These are phyloP conservation scores for Skeletonema potamos DNA, from an alignment of 108 stramenopile species.

Conservation along the genomic window DNA sequence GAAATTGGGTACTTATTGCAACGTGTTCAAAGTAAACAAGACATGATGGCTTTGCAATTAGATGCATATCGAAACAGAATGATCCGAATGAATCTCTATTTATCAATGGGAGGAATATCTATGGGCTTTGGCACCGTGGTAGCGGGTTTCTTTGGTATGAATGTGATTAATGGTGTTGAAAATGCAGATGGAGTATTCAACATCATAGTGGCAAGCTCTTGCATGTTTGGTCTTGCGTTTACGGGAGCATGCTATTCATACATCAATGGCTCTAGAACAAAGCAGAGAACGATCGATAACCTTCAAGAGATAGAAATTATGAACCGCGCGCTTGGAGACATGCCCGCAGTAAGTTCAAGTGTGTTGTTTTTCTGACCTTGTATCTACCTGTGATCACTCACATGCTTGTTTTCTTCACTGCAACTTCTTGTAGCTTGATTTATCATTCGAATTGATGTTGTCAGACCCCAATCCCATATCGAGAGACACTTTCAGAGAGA, in stretches of 20 bases:
- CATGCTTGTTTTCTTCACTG: background rate
- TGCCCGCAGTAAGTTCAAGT: slow-evolving; percentile 44
- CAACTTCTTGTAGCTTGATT: slow-evolving; percentile 38
- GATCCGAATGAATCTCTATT: slow-evolving; percentile 83
- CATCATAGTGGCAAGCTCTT: slow-evolving; percentile 44
- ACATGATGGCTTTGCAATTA: slow-evolving; percentile 75
- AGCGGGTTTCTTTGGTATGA: slow-evolving; percentile 93
- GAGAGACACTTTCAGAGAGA: slow-evolving; percentile 37
- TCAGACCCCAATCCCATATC: slow-evolving; percentile 27
- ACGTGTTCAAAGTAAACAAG: slow-evolving; percentile 86
- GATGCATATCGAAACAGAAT: slow-evolving; percentile 85
- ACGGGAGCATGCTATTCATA: slow-evolving; percentile 56
- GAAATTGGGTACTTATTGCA: slow-evolving; percentile 71
- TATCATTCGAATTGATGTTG: slow-evolving; percentile 44
- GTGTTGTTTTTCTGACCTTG: background rate
- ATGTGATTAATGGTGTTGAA: slow-evolving; percentile 80
- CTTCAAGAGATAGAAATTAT: slow-evolving; percentile 44
- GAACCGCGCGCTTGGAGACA: slow-evolving; percentile 51
- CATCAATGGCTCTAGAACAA: slow-evolving; percentile 42
- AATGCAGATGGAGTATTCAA: slow-evolving; percentile 60
- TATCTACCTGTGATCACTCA: background rate
- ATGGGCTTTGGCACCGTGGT: slow-evolving; percentile 67
- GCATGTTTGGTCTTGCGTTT: slow-evolving; percentile 44
- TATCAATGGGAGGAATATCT: slow-evolving; percentile 65
- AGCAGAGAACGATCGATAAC: slow-evolving; percentile 28